These are phyloP conservation scores for Moricandia arvensis DNA, from an alignment of 345 rosid species.

Conservation along the genomic window DNA sequence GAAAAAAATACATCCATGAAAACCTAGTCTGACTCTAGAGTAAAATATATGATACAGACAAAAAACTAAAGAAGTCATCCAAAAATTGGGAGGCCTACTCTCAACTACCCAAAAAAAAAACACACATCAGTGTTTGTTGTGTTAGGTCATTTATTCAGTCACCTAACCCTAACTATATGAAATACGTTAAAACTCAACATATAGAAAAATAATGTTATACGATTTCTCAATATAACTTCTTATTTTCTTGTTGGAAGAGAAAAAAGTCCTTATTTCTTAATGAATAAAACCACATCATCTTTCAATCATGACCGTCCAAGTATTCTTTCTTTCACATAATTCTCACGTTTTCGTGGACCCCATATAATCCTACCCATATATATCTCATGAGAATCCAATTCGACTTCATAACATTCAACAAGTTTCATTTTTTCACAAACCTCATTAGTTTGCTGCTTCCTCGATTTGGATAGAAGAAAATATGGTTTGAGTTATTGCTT, in stretches of 20 bases:
- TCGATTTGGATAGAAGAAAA: conserved; percentile 1
- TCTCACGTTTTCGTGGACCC: conserved; percentile 15
- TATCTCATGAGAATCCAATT: conserved; percentile 38
- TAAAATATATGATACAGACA: no score
- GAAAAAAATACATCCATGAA: background rate
- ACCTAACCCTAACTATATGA: conserved; percentile 32
- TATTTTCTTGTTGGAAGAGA: no score
- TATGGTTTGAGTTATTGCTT: conserved; percentile 30
- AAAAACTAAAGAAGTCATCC: conserved; percentile 30
- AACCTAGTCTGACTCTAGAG: no score
- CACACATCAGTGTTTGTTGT: conserved; percentile 19
- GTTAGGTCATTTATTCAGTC: conserved; percentile 42
- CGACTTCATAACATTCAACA: conserved; percentile 35
- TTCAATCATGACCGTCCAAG: conserved; percentile 35
- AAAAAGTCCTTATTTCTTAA: no score
- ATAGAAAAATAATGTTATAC: background rate
- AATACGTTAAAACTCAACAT: conserved; percentile 9
- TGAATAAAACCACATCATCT: background rate
- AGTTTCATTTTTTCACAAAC: conserved; percentile 9
- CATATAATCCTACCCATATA: conserved; percentile 21
- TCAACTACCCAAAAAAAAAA: conserved; percentile 36
- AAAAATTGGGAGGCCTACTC: conserved; percentile 42
- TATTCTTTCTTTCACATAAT: conserved; percentile 21
- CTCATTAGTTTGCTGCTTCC: background rate
- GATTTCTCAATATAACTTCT: background rate